Evolutionary conservation across 2,329 filamentous ascomycete genomes (phyloP).

Genomic region (Lecanicillium sp.): DNA sequence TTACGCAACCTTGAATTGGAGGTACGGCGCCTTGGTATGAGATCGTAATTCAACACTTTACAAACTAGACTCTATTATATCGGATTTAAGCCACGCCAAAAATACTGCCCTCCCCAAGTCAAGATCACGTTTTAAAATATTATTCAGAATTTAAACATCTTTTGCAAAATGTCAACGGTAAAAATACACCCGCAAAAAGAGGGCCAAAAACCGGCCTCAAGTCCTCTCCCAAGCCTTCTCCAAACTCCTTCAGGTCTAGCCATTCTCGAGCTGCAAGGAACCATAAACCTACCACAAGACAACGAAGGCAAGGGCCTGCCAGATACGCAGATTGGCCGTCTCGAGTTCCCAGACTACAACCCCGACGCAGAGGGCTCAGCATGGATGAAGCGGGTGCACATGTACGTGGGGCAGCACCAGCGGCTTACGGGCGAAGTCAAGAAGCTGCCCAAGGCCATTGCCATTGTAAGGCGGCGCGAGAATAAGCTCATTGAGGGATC

Average conservation of each 20-base stretch:
- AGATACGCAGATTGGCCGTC: slow-evolving; percentile 50
- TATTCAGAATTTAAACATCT: not conserved
- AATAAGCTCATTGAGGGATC: slow-evolving; percentile 33
- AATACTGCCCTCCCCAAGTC: too few relatives aligned
- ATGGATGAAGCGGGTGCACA: slow-evolving; percentile 86
- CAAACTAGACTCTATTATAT: too few relatives aligned
- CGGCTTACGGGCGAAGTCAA: slow-evolving; percentile 84
- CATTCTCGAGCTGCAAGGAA: slow-evolving; percentile 86
- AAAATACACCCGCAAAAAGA: slow-evolving; percentile 31
- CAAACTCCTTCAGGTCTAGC: slow-evolving; percentile 86
- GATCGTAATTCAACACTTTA: too few relatives aligned
- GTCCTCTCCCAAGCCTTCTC: slow-evolving; percentile 69
- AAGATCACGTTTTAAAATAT: too few relatives aligned
- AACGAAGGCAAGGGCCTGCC: slow-evolving; percentile 20
- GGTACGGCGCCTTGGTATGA: too few relatives aligned
- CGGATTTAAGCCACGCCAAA: too few relatives aligned
- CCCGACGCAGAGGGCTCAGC: slow-evolving; percentile 41
- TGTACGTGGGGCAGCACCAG: slow-evolving; percentile 86
- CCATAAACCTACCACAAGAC: slow-evolving; percentile 62
- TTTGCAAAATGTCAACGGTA: slow-evolving; percentile 23
- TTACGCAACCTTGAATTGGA: too few relatives aligned
- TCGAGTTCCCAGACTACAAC: slow-evolving; percentile 71
- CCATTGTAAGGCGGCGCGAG: slow-evolving; percentile 58
- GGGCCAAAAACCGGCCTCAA: slow-evolving; percentile 16
- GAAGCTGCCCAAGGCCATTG: slow-evolving; percentile 71